A percentile compares a stretch with the other conserved stretches of the same genome.
phyloP scores from a whole-genome alignment of 306 rosid genomes.

The Rosa multiflora region DNA sequence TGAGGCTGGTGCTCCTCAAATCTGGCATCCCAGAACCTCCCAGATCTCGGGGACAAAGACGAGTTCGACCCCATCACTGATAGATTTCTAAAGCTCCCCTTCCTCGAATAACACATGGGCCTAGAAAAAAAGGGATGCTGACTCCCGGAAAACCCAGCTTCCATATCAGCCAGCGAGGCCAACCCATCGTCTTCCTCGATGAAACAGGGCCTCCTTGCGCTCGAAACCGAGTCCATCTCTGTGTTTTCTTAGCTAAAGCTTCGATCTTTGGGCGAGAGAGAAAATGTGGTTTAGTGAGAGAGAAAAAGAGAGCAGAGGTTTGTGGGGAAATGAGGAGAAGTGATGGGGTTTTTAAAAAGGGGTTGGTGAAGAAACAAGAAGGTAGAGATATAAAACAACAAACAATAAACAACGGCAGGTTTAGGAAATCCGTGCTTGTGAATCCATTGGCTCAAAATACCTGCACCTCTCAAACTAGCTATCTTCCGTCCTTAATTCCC shows the following conservation, averaged over 20 bases:
- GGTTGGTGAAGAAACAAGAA: constrained; percentile 36
- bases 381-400: constrained; percentile 31
- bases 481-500: neutral
- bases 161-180: constrained; percentile 49
- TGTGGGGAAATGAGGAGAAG: neutral
- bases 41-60: constrained; percentile 57
- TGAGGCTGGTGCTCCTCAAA: constrained; percentile 78
- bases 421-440: constrained; percentile 43
- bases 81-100: neutral
- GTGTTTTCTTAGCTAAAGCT: neutral
- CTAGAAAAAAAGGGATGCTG: constrained; percentile 44
- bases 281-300: neutral
- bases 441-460: constrained; percentile 70
- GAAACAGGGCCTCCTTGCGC: constrained; percentile 55
- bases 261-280: neutral
- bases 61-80: neutral
- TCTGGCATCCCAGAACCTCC: constrained; percentile 68
- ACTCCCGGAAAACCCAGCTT: constrained; percentile 57
- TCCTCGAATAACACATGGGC: constrained; percentile 43
- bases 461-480: constrained; percentile 16
- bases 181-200: constrained; percentile 52
- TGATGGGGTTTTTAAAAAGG: constrained; percentile 5
- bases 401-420: constrained; percentile 49
- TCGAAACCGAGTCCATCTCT: constrained; percentile 45
- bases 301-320: neutral